phyloP scores from a whole-genome alignment of 768 basidiomycete genomes.

The Cystobasidium onofrii region DNA sequence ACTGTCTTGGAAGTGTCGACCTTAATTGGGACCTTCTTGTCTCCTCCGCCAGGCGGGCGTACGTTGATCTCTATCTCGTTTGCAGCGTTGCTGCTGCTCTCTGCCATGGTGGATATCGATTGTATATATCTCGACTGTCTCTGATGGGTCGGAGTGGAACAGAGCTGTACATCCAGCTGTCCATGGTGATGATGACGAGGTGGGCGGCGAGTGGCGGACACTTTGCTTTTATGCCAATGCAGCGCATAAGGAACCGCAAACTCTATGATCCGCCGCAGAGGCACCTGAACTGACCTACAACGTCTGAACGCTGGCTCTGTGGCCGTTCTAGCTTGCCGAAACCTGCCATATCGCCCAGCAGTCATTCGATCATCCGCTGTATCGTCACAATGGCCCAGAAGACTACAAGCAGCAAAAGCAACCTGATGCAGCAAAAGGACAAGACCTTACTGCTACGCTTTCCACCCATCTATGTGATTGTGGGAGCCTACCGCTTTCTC shows the following conservation, averaged over 20 bases:
- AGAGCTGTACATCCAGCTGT: neutral
- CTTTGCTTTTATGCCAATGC: neutral
- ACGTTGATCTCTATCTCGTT: conserved; percentile 44
- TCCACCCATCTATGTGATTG: conserved; percentile 45
- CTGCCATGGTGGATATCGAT: conserved; percentile 11
- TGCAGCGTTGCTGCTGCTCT: conserved; percentile 19
- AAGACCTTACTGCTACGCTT: conserved; percentile 41
- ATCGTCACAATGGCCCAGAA: neutral
- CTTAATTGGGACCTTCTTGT: conserved; percentile 81
- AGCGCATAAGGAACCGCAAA: neutral
- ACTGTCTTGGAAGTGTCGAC: conserved; percentile 78
- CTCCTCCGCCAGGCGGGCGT: conserved; percentile 47
- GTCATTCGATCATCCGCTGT: neutral
- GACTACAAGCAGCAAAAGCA: neutral
- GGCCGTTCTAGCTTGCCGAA: too few relatives aligned
- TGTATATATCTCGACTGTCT: neutral
- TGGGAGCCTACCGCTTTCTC: conserved; percentile 37
- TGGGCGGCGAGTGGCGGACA: neutral
- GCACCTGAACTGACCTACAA: too few relatives aligned
- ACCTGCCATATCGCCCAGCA: neutral
- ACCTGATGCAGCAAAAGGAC: neutral
- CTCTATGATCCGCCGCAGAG: too few relatives aligned
- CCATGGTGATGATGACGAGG: neutral
- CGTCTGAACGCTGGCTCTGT: neutral
- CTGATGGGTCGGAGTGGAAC: neutral